Evolutionary conservation across 495 filamentous ascomycete genomes (phyloP), one percentile per base, ranked within the genome.

Genomic region (Penicillium cinerascens): DNA sequence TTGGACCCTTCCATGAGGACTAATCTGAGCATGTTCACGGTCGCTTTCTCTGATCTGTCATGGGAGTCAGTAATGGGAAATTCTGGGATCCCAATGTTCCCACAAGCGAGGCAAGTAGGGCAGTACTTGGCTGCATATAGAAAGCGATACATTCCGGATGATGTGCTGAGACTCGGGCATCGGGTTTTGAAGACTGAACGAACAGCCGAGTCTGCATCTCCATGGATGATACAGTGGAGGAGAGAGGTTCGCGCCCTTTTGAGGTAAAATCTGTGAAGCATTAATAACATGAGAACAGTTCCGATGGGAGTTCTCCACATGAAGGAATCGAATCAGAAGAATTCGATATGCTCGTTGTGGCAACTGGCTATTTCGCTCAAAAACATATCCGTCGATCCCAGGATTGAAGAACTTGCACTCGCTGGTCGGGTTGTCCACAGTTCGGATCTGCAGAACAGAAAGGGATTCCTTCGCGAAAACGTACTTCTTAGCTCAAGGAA

Each of bases 11-110:
- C 74, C 26, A 92, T 93, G 86, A 74, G 78, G 6, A 86, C 87
- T 2, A 96, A 96, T 68, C 81, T 89, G 46, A 89, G 85, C 66
- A 80, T 79, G 18, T 89, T 88, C 69, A 88, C 86, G 0, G 86
- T 92, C 36, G 76, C 82, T 36, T 93, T 95, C 64, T 87, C 88
- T 10, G 91, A 95, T 65, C 64, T 91, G 4, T 78, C 85, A 15
- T 92, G 89, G 88, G 69, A 75, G 17, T 70, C 69, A 6, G 76
- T 75, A 0, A 27, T 77, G 41, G 45, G 43, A 6, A 62, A 61
- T 3, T 63, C 64, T 3, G 59, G n/a, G n/a, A n/a, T 74, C 9
- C 81, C 83, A 1, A 70, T 84, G 65, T 86, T 92, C 53, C 90
- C 89, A 7, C 80, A 73, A 11, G 91, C 90, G 5, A 85, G 80